These are phyloP conservation scores for Chimonanthus praecox DNA, from an alignment of 164 flowering plant species.

Conservation along the genomic window DNA sequence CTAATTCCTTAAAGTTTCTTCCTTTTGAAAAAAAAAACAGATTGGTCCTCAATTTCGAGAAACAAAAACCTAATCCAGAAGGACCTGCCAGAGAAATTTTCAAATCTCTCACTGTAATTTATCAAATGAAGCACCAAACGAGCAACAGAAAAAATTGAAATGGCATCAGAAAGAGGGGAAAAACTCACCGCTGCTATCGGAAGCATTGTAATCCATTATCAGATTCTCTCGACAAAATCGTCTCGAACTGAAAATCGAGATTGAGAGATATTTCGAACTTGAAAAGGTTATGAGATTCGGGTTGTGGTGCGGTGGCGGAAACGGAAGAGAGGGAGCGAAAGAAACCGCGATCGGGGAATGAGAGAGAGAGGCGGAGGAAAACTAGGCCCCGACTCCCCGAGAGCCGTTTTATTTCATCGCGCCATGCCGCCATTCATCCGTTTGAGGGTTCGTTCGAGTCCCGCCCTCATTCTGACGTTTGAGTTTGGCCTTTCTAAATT, in stretches of 20 bases:
- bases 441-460: too few relatives aligned
- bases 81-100: background rate
- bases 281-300: background rate
- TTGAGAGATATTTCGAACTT: background rate
- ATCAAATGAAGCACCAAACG: background rate
- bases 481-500: too few relatives aligned
- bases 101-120: conserved; percentile 3
- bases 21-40: too few relatives aligned
- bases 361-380: too few relatives aligned
- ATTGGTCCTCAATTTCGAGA: too few relatives aligned
- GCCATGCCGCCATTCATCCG: too few relatives aligned
- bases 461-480: too few relatives aligned
- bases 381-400: too few relatives aligned
- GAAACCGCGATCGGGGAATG: background rate
- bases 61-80: background rate
- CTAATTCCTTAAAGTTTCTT: conserved; percentile 7
- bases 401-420: too few relatives aligned
- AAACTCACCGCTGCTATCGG: conserved; percentile 44
- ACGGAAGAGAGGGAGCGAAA: background rate
- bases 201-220: conserved; percentile 46
- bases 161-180: background rate
- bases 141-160: background rate
- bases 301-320: background rate
- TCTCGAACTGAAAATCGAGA: too few relatives aligned
- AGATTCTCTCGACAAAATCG: background rate